Evolutionary conservation across 768 basidiomycete species (phyloP), one percentile per base, ranked within the genome.

Genomic region (Boletus coccyginus): DNA sequence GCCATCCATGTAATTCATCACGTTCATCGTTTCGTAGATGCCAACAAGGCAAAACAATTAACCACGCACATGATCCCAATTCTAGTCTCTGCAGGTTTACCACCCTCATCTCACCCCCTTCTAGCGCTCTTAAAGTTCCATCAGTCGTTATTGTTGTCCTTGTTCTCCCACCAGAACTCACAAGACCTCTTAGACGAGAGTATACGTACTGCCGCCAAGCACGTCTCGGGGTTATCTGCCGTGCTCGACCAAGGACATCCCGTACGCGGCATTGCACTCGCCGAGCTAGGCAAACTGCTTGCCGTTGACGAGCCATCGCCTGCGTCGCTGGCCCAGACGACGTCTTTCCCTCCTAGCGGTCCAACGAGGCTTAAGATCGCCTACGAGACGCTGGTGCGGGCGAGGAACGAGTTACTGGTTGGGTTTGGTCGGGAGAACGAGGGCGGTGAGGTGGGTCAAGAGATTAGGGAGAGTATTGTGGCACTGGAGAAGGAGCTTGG

Each of bases 231-330:
- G 1, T 64, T 92, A 7, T 67, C 72, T 5, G 69, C 66, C 13
- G 66, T 90, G 3, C 78, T 92, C 17, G 70, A 75, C 0, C 68
- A 75, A 11, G 89, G 88, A 2, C 94, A 96, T 67, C 93, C 94
- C 0, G 80, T 88, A 1, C 79, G 90, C 1, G 91, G 83, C 0
- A 74, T 95, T 24, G 84, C 88, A 5, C 73, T 87, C 9, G 85
- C 87, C 3, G 93, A 95, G 68, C 76, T 92, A 7, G 92, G 90
- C 0, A 94, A 93, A 72, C 73, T 94, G 8, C 77, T 94, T 7
- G 82, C 83, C 0, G 87, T 93, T 0, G 90, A 93, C 62, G 90
- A 92, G 65, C 86, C 85, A 0, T 69, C 72, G 4, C 81, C 84
- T 2, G 57, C 61, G 14, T 43, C 59, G 62, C 17, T 66, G 35